Evolutionary conservation across 148 eudicot genomes (phyloP), one percentile per base, ranked within the genome.

Genomic region (Nepenthes mirabilis): DNA sequence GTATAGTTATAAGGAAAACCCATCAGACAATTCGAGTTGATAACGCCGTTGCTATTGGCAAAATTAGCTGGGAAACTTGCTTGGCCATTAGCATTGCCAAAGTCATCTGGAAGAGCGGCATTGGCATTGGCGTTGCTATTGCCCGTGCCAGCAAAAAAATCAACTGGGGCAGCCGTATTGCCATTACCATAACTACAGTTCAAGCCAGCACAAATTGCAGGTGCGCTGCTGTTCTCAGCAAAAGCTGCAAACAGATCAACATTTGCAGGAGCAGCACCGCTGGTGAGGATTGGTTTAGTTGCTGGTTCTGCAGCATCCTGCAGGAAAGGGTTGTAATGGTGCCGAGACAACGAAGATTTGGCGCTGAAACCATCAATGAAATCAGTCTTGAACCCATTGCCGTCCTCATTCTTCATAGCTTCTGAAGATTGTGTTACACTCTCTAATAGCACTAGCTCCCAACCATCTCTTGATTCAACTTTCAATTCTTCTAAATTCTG

Each of bases 301-400:
- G 63, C 53, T 51, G 65, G 14, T 47, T 81, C 77, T 23, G 57
- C 50, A 36, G 62, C 2, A 35, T 78, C 85, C 34, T 75, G 72
- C 64, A 87, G 68, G 60, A 90, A 90, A 1, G 95, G 97, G 49
- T 90, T 90, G 70, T 80, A 82, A 56, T 70, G 70, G 9, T 73
- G 66, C 2, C 58, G 47, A 3, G 61, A 47, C 11, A 40, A 40
- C 45, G 45, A 40, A 5, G 37, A 2, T 14, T 43, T 9, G 23
- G 57, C 53, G 12, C 47, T 6, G 47, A 43, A 48, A 3, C 13
- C 50, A 56, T 12, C 14, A n/a, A 50, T 4, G 14, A 3, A n/a
- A 56, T 51, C 47, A n/a, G 1, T 34, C 34, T 52, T 7, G 14
- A 40, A 40, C 4, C 8, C 45, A 40, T 40, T 40, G 45, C 8